These are phyloP conservation scores for Salix arbutifolia DNA, from an alignment of 345 rosid species.

Conservation along the genomic window DNA sequence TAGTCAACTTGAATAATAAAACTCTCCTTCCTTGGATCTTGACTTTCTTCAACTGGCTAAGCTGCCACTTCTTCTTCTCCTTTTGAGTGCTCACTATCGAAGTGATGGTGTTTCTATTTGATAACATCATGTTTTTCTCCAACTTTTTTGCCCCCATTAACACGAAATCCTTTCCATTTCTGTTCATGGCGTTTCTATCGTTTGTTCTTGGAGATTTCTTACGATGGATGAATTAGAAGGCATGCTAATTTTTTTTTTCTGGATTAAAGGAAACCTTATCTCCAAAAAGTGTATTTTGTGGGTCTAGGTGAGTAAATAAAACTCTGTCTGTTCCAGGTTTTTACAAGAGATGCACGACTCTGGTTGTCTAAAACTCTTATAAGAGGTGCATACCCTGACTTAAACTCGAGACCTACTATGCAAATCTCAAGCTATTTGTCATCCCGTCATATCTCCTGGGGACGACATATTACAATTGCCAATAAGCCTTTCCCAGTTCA, in stretches of 20 bases:
- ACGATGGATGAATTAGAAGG: background rate
- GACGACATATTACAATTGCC: background rate
- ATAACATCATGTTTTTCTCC: background rate
- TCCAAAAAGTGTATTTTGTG: too few relatives aligned
- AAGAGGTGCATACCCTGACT: too few relatives aligned
- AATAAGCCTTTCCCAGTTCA: background rate
- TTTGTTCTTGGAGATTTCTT: background rate
- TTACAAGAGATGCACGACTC: too few relatives aligned
- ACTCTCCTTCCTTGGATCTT: background rate
- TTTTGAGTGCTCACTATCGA: background rate
- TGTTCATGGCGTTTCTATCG: background rate
- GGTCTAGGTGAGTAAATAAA: accelerated
- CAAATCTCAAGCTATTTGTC: too few relatives aligned
- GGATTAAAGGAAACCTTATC: accelerated
- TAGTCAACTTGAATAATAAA: background rate
- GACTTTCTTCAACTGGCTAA: background rate
- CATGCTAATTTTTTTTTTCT: background rate
- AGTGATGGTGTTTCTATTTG: background rate
- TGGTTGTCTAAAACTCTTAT: too few relatives aligned
- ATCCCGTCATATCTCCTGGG: too few relatives aligned
- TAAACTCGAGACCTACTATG: too few relatives aligned
- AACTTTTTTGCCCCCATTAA: background rate
- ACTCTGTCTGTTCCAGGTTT: accelerated
- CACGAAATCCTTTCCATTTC: background rate
- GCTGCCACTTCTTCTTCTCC: background rate